Base-by-base conservation (phyloP, 1,284 basidiomycete species). In the Irpex sp. region DNA sequence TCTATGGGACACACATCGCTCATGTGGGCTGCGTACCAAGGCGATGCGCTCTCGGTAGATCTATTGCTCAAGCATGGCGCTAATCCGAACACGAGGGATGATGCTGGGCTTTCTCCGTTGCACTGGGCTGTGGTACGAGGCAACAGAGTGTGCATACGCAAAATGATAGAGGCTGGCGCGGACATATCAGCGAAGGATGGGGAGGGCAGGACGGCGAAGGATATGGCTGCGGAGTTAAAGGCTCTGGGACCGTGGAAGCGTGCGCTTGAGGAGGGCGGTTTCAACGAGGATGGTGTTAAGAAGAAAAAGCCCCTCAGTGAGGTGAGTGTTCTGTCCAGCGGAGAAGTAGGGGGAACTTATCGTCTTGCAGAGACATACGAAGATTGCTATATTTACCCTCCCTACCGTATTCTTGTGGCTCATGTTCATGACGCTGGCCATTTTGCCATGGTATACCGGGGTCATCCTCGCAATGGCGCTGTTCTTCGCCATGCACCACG, bases 101-200 rank as follows among this genome's bases (percentile, higher is more conserved):
- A 93, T 66, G 77, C 85, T 0, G 95, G 95, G 0, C 82, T 99
- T 60, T 88, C 94, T 0, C 94, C 97, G 0, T 81, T 99, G 58
- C 97, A 99, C 74, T 99, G 97, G 97, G 96, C 95, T 1, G 96
- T 97, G n/a, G 97, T 99, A 9, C 88, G 95, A 65, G 97, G 97
- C 5, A 97, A 96, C 71, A 81, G 90, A 60, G 79, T 86, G 51
- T 95, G 94, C 72, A 97, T 99, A 61, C 83, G 91, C 26, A 85
- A 91, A 57, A 79, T 99, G 11, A 77, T 97, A 9, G 90, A 94
- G 67, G 91, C 91, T 15, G 95, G 95, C 0, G 92, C 89, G 0
- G 93, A 95, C 74, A 77, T 98, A 9, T 82, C 82, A 49, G 89
- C 89, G 4, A 93, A 92, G 71, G 95, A 97, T 68, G 86, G 85